A percentile compares a stretch with the other conserved stretches of the same genome.
phyloP scores from a whole-genome alignment of 768 basidiomycete species.

The Cystofilobasidium ferigula region DNA sequence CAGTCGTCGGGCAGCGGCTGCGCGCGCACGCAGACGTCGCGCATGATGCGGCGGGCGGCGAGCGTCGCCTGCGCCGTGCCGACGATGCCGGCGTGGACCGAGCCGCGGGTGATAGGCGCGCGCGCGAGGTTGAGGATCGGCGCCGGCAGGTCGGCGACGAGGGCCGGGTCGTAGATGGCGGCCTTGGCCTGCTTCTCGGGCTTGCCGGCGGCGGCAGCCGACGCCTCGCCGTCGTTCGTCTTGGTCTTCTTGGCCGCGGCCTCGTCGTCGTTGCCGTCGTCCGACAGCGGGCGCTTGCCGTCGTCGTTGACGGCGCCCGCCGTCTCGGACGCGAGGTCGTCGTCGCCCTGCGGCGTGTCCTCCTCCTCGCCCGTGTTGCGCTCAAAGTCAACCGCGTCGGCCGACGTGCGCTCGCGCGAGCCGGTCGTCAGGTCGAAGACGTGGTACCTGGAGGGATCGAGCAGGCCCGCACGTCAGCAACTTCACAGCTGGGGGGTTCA shows the following conservation, averaged over 20 bases:
- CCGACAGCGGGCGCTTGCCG: neutral
- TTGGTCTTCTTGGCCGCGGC: constrained; percentile 1
- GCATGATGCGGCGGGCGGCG: constrained; percentile 9
- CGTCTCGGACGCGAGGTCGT: neutral
- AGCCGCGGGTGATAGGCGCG: constrained; percentile 4
- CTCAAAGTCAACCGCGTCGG: constrained; percentile 9
- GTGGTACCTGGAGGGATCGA: neutral
- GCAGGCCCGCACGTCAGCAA: neutral
- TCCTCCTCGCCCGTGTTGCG: constrained; percentile 1
- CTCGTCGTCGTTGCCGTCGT: neutral
- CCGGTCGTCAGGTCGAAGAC: constrained; percentile 4
- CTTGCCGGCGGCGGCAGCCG: neutral
- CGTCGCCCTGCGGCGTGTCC: neutral
- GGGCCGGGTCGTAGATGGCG: neutral
- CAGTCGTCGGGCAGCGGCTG: constrained; percentile 9
- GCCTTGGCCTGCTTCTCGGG: neutral
- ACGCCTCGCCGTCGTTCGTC: neutral
- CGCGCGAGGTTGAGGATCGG: constrained; percentile 7
- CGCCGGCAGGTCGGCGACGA: neutral
- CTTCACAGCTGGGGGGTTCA: neutral
- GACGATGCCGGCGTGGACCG: constrained; percentile 2
- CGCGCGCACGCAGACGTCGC: constrained; percentile 2
- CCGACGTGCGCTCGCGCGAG: constrained; percentile 4
- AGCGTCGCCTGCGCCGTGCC: constrained; percentile 2
- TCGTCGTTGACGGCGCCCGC: neutral